Evolutionary conservation across 306 rosid species (phyloP).

Genomic region (Dalbergia cultrata): DNA sequence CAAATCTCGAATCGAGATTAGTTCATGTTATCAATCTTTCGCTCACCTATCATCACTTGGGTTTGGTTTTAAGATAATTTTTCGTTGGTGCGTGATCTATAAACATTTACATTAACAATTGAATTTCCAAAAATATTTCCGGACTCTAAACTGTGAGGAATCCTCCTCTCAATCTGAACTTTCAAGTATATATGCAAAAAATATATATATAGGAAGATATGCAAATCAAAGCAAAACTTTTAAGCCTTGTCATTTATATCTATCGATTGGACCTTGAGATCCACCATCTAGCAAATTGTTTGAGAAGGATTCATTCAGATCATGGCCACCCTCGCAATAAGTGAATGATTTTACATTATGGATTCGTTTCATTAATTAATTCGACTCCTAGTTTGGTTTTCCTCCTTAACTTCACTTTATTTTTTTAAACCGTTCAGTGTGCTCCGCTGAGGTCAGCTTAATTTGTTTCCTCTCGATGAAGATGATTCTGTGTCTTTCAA

Average conservation of each 20-base stretch:
- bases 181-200: too few species aligned
- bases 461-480: constrained; percentile 67
- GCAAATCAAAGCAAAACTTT: neutral
- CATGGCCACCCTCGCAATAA: constrained; percentile 12
- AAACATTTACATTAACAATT: too few species aligned
- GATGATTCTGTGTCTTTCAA: constrained; percentile 48
- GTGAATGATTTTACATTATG: neutral
- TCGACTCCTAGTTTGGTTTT: constrained; percentile 51
- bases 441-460: constrained; percentile 50
- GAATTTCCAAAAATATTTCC: too few species aligned
- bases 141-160: too few species aligned
- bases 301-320: neutral
- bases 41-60: too few species aligned
- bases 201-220: too few species aligned
- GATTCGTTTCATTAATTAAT: constrained; percentile 40
- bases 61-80: too few species aligned
- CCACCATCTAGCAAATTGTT: constrained; percentile 20
- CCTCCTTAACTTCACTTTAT: constrained; percentile 31
- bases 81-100: too few species aligned
- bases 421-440: constrained; percentile 50
- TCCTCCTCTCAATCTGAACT: too few species aligned
- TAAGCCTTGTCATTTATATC: neutral
- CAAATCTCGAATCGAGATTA: too few species aligned
- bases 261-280: constrained; percentile 1
- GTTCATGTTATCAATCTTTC: too few species aligned